phyloP scores from a whole-genome alignment of 352 stramenopile species.

The Aphanomyces astaci region DNA sequence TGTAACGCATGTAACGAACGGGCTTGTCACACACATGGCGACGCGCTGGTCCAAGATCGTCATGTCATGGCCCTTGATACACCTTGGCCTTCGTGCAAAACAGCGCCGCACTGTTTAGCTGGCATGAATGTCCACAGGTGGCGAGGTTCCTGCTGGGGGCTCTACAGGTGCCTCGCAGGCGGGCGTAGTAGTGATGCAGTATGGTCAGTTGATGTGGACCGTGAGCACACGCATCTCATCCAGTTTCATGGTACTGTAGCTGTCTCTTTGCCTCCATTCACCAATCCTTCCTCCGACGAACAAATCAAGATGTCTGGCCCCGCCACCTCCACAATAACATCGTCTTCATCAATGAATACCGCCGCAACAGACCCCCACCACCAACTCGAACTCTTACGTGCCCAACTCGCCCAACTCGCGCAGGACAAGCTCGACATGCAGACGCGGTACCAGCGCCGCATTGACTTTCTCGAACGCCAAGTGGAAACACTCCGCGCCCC shows the following conservation, averaged over 20 bases:
- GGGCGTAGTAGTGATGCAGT: background rate
- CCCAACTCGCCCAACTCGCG: background rate
- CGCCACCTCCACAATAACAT: background rate
- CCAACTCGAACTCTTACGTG: background rate
- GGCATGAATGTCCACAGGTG: too few species aligned
- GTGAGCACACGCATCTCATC: background rate
- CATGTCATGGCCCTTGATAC: too few species aligned
- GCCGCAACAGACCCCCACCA: too few species aligned
- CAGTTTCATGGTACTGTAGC: too few species aligned
- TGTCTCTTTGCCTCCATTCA: background rate
- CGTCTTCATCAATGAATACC: too few species aligned
- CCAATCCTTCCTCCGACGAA: background rate
- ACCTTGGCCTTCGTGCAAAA: too few species aligned
- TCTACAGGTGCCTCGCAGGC: background rate
- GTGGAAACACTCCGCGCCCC: background rate
- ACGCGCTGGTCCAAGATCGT: too few species aligned
- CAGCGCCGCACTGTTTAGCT: too few species aligned
- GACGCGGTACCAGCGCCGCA: background rate
- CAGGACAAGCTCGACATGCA: background rate
- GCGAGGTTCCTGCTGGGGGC: background rate
- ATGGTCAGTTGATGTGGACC: background rate
- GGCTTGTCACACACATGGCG: background rate
- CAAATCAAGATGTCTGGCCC: background rate
- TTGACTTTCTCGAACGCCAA: slow-evolving; percentile 3
- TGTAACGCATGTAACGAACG: background rate